Conservation (phyloP, 2,329 filamentous ascomycete species). For the Helicocarpus griseus region DNA sequence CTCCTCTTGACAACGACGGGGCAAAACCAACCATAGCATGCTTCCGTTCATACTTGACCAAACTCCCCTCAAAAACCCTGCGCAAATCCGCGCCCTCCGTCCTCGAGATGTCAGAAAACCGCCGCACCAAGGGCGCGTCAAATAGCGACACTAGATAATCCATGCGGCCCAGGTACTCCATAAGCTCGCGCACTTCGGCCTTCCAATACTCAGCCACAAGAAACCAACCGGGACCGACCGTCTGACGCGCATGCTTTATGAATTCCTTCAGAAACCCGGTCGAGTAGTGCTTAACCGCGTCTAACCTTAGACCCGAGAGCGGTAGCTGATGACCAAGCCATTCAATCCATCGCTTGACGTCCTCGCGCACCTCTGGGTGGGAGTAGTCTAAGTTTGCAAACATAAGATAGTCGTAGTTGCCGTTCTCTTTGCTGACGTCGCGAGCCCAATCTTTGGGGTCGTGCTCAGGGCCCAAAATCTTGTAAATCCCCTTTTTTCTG, state of each 20-base stretch:
- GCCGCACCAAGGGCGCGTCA: slow-evolving; percentile 60
- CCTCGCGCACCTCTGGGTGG: slow-evolving; percentile 52
- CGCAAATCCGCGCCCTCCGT: slow-evolving; percentile 50
- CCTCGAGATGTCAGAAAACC: slow-evolving; percentile 53
- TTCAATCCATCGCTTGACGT: slow-evolving; percentile 56
- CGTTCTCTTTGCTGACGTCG: slow-evolving; percentile 53
- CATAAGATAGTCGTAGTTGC: slow-evolving; percentile 62
- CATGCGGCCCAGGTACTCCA: slow-evolving; percentile 49
- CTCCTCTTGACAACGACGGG: not conserved
- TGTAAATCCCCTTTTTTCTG: slow-evolving; percentile 54
- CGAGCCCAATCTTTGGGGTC: slow-evolving; percentile 54
- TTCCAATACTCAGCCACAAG: slow-evolving; percentile 63
- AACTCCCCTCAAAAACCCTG: slow-evolving; percentile 51
- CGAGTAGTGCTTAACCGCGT: slow-evolving; percentile 65
- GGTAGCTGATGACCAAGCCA: slow-evolving; percentile 56
- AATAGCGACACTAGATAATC: slow-evolving; percentile 52
- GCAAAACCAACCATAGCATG: slow-evolving; percentile 45
- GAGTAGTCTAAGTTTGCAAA: slow-evolving; percentile 60
- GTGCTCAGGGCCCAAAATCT: slow-evolving; percentile 49
- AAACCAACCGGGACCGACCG: slow-evolving; percentile 47
- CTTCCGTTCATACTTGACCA: slow-evolving; percentile 45
- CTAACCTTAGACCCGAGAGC: slow-evolving; percentile 58
- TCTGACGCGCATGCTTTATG: slow-evolving; percentile 46
- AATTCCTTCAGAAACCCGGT: slow-evolving; percentile 58
- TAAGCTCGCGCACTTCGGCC: slow-evolving; percentile 46